Evolutionary conservation across 495 filamentous ascomycete species (phyloP).

Genomic region (Choiromyces venosus): DNA sequence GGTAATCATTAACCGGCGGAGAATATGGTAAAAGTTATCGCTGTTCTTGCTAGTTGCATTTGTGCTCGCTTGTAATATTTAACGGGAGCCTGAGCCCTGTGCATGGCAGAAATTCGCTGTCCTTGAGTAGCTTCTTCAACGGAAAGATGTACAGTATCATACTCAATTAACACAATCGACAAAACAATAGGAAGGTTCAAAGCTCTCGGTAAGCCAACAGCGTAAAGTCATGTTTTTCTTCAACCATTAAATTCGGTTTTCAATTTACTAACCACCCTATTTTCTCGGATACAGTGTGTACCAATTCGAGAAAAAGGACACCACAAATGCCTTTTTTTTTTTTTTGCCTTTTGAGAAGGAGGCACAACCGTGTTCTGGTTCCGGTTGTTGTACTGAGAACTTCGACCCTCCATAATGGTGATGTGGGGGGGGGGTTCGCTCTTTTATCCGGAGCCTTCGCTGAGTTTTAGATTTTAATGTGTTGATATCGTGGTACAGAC

Average conservation of each 20-base stretch:
- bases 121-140: neutral
- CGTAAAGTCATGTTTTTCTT: neutral
- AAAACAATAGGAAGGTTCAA: neutral
- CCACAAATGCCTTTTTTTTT: neutral
- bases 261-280: neutral
- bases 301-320: neutral
- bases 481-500: neutral
- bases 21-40: neutral
- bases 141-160: neutral
- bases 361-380: neutral
- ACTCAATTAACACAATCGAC: neutral
- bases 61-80: neutral
- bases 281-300: neutral
- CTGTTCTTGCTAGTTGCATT: neutral
- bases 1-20: neutral
- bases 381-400: neutral
- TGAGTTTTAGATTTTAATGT: neutral
- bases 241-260: neutral
- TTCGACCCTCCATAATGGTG: neutral
- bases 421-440: neutral
- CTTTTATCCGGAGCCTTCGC: neutral
- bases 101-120: too few relatives aligned
- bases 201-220: neutral
- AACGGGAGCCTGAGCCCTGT: neutral
- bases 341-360: too few relatives aligned